phyloP scores from a whole-genome alignment of 2,329 filamentous ascomycete genomes.

The Colletotrichum endophyticum region DNA sequence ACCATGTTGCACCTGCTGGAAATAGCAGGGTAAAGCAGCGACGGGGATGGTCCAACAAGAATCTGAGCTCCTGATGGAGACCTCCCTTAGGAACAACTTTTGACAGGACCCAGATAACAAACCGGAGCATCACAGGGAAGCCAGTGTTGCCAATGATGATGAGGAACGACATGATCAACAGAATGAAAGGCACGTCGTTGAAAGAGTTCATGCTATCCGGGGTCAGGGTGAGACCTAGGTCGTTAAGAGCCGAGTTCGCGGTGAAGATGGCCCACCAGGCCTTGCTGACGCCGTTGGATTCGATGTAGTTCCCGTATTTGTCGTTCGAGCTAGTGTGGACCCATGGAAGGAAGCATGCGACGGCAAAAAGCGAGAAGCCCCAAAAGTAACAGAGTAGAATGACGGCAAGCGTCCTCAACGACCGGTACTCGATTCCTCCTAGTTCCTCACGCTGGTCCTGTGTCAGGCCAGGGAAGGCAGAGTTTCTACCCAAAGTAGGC shows the following conservation, averaged over 20 bases:
- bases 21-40: slow-evolving; percentile 96
- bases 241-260: slow-evolving; percentile 86
- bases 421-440: slow-evolving; percentile 94
- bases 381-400: slow-evolving; percentile 83
- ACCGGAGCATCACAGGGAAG: slow-evolving; percentile 92
- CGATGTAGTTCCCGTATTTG: slow-evolving; percentile 70
- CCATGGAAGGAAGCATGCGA: slow-evolving; percentile 80
- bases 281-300: slow-evolving; percentile 63
- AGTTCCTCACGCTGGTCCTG: slow-evolving; percentile 94
- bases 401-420: slow-evolving; percentile 82
- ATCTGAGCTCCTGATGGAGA: slow-evolving; percentile 87
- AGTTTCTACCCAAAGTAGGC: slow-evolving; percentile 91
- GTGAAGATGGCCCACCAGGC: slow-evolving; percentile 96
- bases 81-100: slow-evolving; percentile 71
- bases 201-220: slow-evolving; percentile 95
- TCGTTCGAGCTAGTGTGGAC: slow-evolving; percentile 63
- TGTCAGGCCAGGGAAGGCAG: slow-evolving; percentile 85
- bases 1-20: slow-evolving; percentile 90
- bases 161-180: slow-evolving; percentile 81
- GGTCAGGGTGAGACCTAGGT: slow-evolving; percentile 91
- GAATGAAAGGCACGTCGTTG: slow-evolving; percentile 73
- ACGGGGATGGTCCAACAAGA: slow-evolving; percentile 91
- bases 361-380: slow-evolving; percentile 79
- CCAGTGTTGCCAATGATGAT: slow-evolving; percentile 96
- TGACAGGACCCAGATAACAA: slow-evolving; percentile 86